Evolutionary conservation across 2,329 filamentous ascomycete species (phyloP), one percentile per base, ranked within the genome.

Genomic region (Scortechinia acanthostroma): DNA sequence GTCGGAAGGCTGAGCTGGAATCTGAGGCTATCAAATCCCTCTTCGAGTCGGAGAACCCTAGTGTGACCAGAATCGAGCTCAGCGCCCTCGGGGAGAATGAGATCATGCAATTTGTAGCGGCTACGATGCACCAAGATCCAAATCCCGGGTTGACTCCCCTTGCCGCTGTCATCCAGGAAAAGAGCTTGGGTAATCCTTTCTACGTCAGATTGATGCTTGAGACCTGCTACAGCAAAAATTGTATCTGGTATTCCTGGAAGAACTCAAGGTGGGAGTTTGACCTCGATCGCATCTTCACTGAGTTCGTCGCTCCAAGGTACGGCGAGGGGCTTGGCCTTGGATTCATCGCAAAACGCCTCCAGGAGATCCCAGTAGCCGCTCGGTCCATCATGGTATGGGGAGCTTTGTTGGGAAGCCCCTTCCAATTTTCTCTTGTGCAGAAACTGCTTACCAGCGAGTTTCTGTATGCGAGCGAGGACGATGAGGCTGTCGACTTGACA

Each of bases 171-270:
- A 66, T 83, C 10, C 73, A 80, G 54, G 78, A 83, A 55, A 80
- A 80, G 57, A 79, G 75, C 17, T 60, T 64, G 43, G 78, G 77
- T 2, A 81, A 80, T 48, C 69, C 77, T 1, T 83, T 82, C 55
- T 78, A 79, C 48, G 69, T 81, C 21, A 67, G 76, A 33, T 73
- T 82, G 54, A 80, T 83, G 57, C 65, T 83, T 2, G 76, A 81
- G 50, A 71, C 74, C 1, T 80, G 76, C 54, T 76, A 82, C 54
- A 68, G 74, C 28, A 80, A 74, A 51, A 72, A 75, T 43, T 81
- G 77, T 53, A 70, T 84, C 16, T 83, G 73, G 66, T 83, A 81
- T 57, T 80, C 74, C 19, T 83, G 77, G 77, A 74, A 74, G 51
- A 70, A 74, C 48, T 74, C 72, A 4, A 64, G 65, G 21, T 84